phyloP scores from a whole-genome alignment of 2,329 filamentous ascomycete genomes.

The Metarhizium sp. region DNA sequence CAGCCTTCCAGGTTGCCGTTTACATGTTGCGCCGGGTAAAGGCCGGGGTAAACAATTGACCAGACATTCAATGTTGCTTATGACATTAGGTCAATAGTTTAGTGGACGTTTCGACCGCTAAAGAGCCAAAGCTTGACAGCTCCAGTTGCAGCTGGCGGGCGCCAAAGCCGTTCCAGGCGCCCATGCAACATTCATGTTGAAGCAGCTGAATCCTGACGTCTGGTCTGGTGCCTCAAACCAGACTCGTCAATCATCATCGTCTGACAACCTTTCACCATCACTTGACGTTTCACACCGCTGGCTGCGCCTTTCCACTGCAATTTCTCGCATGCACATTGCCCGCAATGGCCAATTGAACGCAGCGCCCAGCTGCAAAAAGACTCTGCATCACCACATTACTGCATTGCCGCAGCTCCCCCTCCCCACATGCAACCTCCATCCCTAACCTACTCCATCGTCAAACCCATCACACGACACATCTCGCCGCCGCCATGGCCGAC shows the following conservation, averaged over 20 bases:
- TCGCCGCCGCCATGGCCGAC: constrained; percentile 30
- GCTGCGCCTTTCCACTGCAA: not conserved
- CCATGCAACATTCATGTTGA: no score
- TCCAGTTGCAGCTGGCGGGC: not conserved
- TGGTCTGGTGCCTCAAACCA: not conserved
- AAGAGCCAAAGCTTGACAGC: not conserved
- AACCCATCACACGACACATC: constrained; percentile 5
- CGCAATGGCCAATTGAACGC: not conserved
- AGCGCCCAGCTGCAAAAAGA: not conserved
- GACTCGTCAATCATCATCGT: not conserved
- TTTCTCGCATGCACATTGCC: not conserved
- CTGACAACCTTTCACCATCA: not conserved
- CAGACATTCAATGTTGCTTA: no score
- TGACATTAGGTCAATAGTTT: no score
- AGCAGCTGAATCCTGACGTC: no score
- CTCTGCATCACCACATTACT: not conserved
- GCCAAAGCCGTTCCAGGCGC: no score
- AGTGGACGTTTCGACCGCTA: no score
- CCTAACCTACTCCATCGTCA: constrained; percentile 1
- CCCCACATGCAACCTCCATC: not conserved
- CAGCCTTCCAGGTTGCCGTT: not conserved
- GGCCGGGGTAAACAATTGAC: constrained; percentile 2
- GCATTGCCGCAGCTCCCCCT: not conserved
- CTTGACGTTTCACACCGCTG: no score
- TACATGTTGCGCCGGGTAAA: constrained; percentile 11